Percentiles rank a stretch among this genome's conserved stretches.
phyloP scores from a whole-genome alignment of 306 rosid genomes.

The Cyamopsis tetragonoloba region DNA sequence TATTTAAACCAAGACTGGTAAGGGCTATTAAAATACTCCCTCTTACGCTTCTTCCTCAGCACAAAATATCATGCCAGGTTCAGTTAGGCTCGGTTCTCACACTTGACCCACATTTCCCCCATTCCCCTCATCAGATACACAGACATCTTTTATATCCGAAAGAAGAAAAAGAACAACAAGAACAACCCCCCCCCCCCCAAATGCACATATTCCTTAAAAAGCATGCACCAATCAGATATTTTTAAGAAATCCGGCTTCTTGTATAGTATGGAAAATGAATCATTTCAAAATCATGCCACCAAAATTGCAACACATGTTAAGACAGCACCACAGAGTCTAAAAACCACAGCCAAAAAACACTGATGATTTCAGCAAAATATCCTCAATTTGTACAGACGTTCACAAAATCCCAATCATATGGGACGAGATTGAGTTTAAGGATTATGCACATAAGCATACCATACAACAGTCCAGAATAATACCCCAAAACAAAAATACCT shows the following conservation, averaged over 20 bases:
- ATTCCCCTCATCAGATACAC: background rate
- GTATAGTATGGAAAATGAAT: background rate
- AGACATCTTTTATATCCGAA: background rate
- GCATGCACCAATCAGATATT: background rate
- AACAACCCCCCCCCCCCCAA: background rate
- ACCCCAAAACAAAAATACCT: slow-evolving; percentile 45
- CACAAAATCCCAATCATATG: background rate
- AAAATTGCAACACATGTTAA: background rate
- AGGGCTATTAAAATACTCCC: background rate
- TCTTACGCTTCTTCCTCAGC: background rate
- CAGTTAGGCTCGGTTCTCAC: background rate
- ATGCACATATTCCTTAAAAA: background rate
- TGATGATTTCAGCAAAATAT: slow-evolving; percentile 2
- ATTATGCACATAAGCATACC: background rate
- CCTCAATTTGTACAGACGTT: slow-evolving; percentile 9
- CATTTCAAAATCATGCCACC: slow-evolving; percentile 4
- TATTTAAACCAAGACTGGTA: background rate
- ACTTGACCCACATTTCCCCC: background rate
- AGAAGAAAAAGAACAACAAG: background rate
- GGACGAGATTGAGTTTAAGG: background rate
- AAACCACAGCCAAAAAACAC: background rate
- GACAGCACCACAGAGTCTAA: background rate
- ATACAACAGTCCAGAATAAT: slow-evolving; percentile 12
- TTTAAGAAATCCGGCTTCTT: background rate
- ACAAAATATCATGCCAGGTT: background rate